Percentiles rank a stretch among this genome's conserved stretches.
Evolutionary conservation across 2,329 filamentous ascomycete species (phyloP).

Genomic region (Penicillium sp.): DNA sequence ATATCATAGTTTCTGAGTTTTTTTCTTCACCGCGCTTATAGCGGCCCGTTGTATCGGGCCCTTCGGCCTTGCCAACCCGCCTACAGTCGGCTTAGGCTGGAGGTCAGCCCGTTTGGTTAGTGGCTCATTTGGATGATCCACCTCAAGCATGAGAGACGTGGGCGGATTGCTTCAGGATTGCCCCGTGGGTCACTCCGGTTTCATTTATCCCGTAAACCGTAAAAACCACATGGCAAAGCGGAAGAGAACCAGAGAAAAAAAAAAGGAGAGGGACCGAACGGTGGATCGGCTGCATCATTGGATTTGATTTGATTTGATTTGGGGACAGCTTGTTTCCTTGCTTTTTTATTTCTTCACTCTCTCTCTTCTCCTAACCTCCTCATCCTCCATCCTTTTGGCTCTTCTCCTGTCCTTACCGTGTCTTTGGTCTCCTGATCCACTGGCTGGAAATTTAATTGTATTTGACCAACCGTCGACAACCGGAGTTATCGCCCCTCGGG

Average conservation of each 20-base stretch:
- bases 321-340: background rate
- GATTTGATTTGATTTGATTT: no score
- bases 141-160: slow-evolving; percentile 6
- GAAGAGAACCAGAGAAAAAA: slow-evolving; percentile 2
- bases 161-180: slow-evolving; percentile 23
- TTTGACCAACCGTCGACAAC: slow-evolving; percentile 9
- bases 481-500: slow-evolving; percentile 10
- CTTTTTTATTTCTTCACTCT: slow-evolving; percentile 3
- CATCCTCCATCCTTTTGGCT: background rate
- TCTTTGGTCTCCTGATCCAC: background rate
- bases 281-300: slow-evolving; percentile 1
- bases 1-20: background rate
- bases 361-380: background rate
- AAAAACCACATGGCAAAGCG: slow-evolving; percentile 13
- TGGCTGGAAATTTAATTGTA: background rate
- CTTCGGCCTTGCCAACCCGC: background rate
- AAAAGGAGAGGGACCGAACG: slow-evolving; percentile 7
- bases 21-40: background rate
- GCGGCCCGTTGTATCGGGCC: slow-evolving; percentile 1
- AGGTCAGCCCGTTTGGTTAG: background rate
- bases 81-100: background rate
- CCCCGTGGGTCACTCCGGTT: slow-evolving; percentile 27
- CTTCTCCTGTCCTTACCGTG: slow-evolving; percentile 19
- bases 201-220: slow-evolving; percentile 12
- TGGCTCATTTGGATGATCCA: slow-evolving; percentile 1